Base-by-base conservation (phyloP, 192 early-diverging fungal species). In the Jimgerdemannia lactiflua region DNA sequence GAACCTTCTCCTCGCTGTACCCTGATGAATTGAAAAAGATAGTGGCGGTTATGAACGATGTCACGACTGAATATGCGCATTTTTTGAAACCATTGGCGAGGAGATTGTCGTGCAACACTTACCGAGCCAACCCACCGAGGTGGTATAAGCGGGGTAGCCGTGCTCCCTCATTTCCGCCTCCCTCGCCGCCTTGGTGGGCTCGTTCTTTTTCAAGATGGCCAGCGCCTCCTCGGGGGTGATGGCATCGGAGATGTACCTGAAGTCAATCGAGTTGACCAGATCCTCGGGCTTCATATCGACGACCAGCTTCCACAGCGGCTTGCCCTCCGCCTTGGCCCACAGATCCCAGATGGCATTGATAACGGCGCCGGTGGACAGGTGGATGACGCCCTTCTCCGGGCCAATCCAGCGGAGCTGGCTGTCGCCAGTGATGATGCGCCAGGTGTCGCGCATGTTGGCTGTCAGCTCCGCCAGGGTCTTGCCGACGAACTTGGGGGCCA, bases 271-370 rank as follows among this genome's bases (percentile, higher is more conserved):
- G 4, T 64, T 65, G 44, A 85, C 83, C 64, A 85, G 70, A 44
- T 85, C 68, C 49, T 85, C 83, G 19, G 83, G 83, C 8, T 79
- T 84, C 70, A 85, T 43, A 65, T 85, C 83, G 10, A 59, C 71
- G 17, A 85, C 75, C 18, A 85, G 77, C 72, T 83, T 81, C 83
- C 83, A 85, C 4, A 85, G 65, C 29, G 83, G 83, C 72, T 85
- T 85, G 7, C 74, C 44, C 43, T 70, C 80, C 42, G 77, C 73
- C 69, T 85, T 85, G 20, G 79, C 83, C 80, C 83, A 83, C 3
- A 85, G 70, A 67, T 85, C 83, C 83, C 83, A 85, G 10, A 85
- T 70, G 54, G 83, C 83, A 54, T 85, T 85, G 39, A 84, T 78
- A 17, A 85, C 83, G 39, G 83, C 83, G 65, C 79, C 80, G 20